Evolutionary conservation across 352 stramenopile genomes (phyloP).

Genomic region (Globisporangium splendens): DNA sequence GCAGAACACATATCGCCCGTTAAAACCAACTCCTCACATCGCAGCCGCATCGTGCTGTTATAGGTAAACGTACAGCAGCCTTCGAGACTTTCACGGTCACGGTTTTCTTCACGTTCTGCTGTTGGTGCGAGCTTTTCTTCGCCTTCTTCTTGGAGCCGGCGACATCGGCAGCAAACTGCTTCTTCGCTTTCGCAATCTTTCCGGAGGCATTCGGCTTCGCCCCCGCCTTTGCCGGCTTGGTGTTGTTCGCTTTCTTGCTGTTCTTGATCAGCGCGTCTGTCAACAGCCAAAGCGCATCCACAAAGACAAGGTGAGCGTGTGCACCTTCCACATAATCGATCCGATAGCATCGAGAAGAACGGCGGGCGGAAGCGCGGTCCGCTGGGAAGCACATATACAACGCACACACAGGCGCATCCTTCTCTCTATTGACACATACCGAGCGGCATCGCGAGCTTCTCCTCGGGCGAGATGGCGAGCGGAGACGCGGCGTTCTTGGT

Average conservation of each 20-base stretch:
- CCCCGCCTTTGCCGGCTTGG: constrained; percentile 19
- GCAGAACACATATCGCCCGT: not conserved
- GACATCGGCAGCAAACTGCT: not conserved
- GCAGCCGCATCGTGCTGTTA: too few species aligned
- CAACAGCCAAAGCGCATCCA: not conserved
- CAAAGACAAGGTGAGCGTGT: not conserved
- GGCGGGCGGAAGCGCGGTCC: not conserved
- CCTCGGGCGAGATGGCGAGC: constrained; percentile 48
- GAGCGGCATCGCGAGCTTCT: constrained; percentile 52
- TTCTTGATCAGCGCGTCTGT: constrained; percentile 48
- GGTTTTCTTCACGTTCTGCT: constrained; percentile 75
- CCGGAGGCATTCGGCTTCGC: constrained; percentile 6
- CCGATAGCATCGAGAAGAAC: constrained; percentile 1
- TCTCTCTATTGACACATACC: constrained; percentile 19
- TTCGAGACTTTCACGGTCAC: constrained; percentile 66
- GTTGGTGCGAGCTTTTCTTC: constrained; percentile 33
- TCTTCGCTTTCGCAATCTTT: constrained; percentile 11
- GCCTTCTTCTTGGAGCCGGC: constrained; percentile 12
- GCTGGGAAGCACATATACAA: not conserved
- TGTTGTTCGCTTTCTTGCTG: constrained; percentile 19
- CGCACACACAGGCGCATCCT: not conserved
- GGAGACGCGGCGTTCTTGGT: constrained; percentile 24
- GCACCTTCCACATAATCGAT: too few species aligned
- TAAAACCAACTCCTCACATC: too few species aligned
- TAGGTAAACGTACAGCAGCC: constrained; percentile 32